Evolutionary conservation across 225 moss, liverwort and hornwort genomes (phyloP).

Genomic region (Rhytidiadelphus loreus): DNA sequence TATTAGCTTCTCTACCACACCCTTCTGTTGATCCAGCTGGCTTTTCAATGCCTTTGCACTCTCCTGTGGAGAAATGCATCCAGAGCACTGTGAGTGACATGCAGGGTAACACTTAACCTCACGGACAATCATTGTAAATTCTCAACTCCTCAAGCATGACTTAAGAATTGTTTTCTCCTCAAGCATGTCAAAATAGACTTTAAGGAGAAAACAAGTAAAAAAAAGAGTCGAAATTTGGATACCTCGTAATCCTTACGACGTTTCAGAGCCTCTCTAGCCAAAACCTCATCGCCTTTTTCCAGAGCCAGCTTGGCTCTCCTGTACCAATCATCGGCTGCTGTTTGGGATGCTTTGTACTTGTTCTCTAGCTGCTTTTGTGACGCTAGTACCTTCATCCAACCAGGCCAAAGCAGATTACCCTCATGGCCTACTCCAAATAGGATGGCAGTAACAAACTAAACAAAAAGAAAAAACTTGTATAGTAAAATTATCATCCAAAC

Average conservation of each 20-base stretch:
- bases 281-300: slow-evolving; percentile 84
- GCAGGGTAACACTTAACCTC: neutral
- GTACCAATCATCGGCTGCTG: slow-evolving; percentile 91
- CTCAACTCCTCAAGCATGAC: neutral
- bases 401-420: neutral
- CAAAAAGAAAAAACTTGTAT: neutral
- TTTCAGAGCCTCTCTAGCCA: slow-evolving; percentile 90
- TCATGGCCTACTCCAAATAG: neutral
- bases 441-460: neutral
- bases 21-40: slow-evolving; percentile 91
- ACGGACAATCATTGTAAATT: neutral
- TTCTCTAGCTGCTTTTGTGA: slow-evolving; percentile 97
- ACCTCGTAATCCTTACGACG: slow-evolving; percentile 96
- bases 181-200: neutral
- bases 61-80: slow-evolving; percentile 40
- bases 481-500: neutral
- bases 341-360: slow-evolving; percentile 77
- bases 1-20: slow-evolving; percentile 87
- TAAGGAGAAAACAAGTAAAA: neutral
- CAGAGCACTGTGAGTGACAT: neutral
- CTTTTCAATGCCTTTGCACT: slow-evolving; percentile 75
- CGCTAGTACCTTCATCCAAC: slow-evolving; percentile 60
- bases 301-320: slow-evolving; percentile 92
- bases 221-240: neutral
- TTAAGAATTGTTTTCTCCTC: neutral